phyloP scores from a whole-genome alignment of 1,284 basidiomycete species.

The Ganoderma leucocontextum region DNA sequence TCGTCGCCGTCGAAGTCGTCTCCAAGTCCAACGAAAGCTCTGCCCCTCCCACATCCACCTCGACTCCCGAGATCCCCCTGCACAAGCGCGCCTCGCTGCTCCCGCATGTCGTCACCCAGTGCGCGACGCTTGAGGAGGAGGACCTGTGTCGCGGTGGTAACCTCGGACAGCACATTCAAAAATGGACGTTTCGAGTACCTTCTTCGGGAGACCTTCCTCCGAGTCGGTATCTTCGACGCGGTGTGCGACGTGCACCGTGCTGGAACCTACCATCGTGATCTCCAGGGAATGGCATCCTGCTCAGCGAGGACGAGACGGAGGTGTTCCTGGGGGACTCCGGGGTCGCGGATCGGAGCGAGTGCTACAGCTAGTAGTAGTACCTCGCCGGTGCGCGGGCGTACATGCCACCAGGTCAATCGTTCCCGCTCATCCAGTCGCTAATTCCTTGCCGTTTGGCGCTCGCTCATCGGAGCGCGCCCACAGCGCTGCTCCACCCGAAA shows the following conservation, averaged over 20 bases:
- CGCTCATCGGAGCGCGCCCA: background rate
- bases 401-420: conserved; percentile 57
- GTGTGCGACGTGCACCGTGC: conserved; percentile 64
- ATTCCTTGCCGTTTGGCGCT: background rate
- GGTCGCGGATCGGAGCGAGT: conserved; percentile 60
- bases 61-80: conserved; percentile 39
- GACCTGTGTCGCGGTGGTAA: conserved; percentile 71
- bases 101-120: conserved; percentile 63
- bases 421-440: no score
- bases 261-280: conserved; percentile 71
- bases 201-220: conserved; percentile 56
- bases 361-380: conserved; percentile 53
- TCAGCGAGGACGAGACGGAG: conserved; percentile 50
- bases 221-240: conserved; percentile 61
- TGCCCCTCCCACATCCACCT: conserved; percentile 16
- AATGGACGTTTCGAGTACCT: conserved; percentile 55
- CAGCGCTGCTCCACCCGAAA: conserved; percentile 26
- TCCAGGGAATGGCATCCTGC: conserved; percentile 76
- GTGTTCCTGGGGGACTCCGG: conserved; percentile 74
- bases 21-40: conserved; percentile 32
- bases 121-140: conserved; percentile 59
- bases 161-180: conserved; percentile 64
- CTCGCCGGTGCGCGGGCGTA: conserved; percentile 59
- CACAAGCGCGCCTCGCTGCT: conserved; percentile 63
- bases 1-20: conserved; percentile 27